Conservation (phyloP, 306 rosid genomes). For the Rubus parviflorus region DNA sequence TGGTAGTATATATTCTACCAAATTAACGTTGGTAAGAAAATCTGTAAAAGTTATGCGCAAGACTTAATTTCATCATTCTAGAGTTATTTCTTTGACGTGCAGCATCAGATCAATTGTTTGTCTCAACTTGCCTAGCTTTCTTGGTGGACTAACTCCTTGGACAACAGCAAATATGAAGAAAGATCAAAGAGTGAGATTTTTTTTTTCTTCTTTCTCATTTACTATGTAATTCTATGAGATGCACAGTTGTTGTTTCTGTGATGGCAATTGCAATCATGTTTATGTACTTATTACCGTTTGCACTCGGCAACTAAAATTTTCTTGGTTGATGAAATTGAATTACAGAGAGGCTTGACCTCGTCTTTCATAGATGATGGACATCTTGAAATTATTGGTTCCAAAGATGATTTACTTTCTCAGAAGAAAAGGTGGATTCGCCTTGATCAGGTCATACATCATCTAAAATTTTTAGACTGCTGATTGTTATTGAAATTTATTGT, state of each 20-base stretch:
- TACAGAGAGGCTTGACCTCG: background rate
- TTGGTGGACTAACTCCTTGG: background rate
- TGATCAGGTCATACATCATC: slow-evolving; percentile 7
- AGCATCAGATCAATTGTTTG: slow-evolving; percentile 10
- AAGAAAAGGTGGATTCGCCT: background rate
- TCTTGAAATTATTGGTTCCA: slow-evolving; percentile 5
- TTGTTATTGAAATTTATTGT: too few relatives aligned
- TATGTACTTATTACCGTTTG: background rate
- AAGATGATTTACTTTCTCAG: background rate
- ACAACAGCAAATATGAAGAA: background rate
- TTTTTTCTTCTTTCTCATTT: too few relatives aligned
- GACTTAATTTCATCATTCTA: background rate
- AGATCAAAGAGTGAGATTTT: slow-evolving; percentile 6
- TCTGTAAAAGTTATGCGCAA: background rate
- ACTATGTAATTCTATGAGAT: background rate
- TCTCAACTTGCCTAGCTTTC: slow-evolving; percentile 12
- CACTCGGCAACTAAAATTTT: background rate
- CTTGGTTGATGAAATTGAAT: background rate
- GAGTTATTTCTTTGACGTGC: background rate
- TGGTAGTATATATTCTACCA: background rate
- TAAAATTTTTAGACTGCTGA: background rate
- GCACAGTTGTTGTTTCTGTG: background rate
- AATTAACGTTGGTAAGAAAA: background rate
- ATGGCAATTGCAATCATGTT: background rate
- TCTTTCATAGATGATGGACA: slow-evolving; percentile 2